Conservation (phyloP, 306 rosid species). For the Vigna unguiculata region DNA sequence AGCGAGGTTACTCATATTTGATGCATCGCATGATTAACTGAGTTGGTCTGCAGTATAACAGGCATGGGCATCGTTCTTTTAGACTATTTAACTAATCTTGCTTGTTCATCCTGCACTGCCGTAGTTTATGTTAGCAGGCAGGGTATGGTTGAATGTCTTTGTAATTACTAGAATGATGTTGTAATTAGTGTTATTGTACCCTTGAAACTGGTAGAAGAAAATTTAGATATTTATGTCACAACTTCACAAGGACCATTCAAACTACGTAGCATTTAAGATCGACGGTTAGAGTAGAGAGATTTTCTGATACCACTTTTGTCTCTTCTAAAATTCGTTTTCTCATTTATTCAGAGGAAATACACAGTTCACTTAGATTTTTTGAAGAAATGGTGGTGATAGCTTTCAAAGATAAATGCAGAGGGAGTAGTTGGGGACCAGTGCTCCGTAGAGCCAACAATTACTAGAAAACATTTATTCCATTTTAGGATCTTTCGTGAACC, state of each 20-base stretch:
- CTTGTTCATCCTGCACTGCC: conserved; percentile 37
- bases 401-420: background rate
- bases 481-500: background rate
- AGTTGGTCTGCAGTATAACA: conserved; percentile 43
- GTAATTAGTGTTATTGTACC: conserved; percentile 39
- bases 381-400: background rate
- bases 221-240: conserved; percentile 25
- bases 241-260: conserved; percentile 12
- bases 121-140: conserved; percentile 40
- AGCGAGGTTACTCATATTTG: conserved; percentile 38
- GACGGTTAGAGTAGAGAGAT: conserved; percentile 2
- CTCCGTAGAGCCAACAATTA: background rate
- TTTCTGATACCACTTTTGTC: background rate
- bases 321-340: background rate
- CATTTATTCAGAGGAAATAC: conserved; percentile 5
- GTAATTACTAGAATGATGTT: conserved; percentile 45
- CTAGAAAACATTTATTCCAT: background rate
- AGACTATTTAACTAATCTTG: conserved; percentile 35
- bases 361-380: background rate
- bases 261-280: conserved; percentile 23
- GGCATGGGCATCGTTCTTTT: conserved; percentile 41
- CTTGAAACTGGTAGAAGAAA: conserved; percentile 38
- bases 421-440: background rate
- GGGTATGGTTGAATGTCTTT: conserved; percentile 38
- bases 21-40: conserved; percentile 35